These are phyloP conservation scores for Vigna radiata DNA, from an alignment of 306 rosid species.

Conservation along the genomic window DNA sequence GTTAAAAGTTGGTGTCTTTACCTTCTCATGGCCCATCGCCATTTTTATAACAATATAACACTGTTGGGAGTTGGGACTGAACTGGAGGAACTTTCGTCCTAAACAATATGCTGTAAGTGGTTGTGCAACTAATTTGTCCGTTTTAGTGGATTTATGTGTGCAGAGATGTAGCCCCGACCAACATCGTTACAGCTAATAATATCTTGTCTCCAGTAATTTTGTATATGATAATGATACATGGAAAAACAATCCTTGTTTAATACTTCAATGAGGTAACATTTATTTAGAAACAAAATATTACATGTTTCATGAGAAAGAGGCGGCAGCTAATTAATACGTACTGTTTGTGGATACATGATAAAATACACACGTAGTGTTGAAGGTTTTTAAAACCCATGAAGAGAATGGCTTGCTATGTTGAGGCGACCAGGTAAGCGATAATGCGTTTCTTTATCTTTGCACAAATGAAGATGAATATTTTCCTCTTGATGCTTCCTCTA, in stretches of 20 bases:
- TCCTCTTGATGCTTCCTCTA: constrained; percentile 60
- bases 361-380: not conserved
- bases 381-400: not conserved
- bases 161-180: not conserved
- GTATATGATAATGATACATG: too few species aligned
- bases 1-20: not conserved
- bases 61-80: not conserved
- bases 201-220: not conserved
- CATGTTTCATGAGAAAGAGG: constrained; percentile 7
- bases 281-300: not conserved
- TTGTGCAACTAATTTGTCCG: constrained; percentile 10
- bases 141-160: not conserved
- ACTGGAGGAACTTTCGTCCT: constrained; percentile 9
- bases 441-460: constrained; percentile 43
- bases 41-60: not conserved
- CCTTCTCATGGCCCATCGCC: not conserved
- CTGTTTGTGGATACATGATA: not conserved
- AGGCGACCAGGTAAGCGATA: constrained; percentile 26
- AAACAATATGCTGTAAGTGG: not conserved
- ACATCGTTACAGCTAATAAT: not conserved
- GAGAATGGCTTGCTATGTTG: constrained; percentile 21
- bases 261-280: not conserved
- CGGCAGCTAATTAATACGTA: not conserved
- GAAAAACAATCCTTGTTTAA: not conserved
- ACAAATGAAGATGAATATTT: constrained; percentile 43